phyloP scores from a whole-genome alignment of 1,139 yeast genomes.

The Zhuliangozyma blackwelliae region DNA sequence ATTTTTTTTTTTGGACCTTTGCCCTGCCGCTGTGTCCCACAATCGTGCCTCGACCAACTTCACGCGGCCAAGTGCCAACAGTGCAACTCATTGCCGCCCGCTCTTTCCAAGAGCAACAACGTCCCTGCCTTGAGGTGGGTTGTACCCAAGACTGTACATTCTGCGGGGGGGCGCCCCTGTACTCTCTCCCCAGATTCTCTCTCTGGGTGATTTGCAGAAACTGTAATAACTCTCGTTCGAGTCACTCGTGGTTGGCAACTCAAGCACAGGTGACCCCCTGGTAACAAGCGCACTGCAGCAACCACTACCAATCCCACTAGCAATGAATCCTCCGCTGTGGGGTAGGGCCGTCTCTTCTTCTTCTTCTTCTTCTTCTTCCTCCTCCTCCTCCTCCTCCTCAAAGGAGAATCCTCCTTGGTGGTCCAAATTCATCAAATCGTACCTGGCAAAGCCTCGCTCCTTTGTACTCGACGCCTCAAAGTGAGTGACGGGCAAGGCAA shows the following conservation, averaged over 20 bases:
- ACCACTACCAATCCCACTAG: too few relatives aligned
- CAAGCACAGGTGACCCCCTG: constrained; percentile 4
- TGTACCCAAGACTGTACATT: too few relatives aligned
- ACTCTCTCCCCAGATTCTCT: too few relatives aligned
- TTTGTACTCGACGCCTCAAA: background rate
- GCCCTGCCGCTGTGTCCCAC: background rate
- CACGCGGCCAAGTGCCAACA: too few relatives aligned
- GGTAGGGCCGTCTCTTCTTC: too few relatives aligned
- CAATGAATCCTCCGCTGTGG: too few relatives aligned
- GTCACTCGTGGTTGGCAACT: constrained; percentile 3
- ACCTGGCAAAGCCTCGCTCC: constrained; percentile 6
- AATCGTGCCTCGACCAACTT: too few relatives aligned
- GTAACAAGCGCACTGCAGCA: background rate
- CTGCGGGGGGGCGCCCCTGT: too few relatives aligned
- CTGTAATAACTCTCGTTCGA: constrained; percentile 10
- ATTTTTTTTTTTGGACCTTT: background rate
- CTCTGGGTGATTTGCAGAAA: constrained; percentile 1
- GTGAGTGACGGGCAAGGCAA: constrained; percentile 9
- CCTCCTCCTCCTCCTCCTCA: constrained; percentile 4
- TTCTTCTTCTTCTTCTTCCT: background rate
- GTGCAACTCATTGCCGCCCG: too few relatives aligned
- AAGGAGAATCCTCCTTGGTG: constrained; percentile 8
- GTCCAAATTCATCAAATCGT: constrained; percentile 11
- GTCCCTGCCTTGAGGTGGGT: too few relatives aligned
- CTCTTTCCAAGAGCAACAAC: too few relatives aligned